Evolutionary conservation across 2,329 filamentous ascomycete species (phyloP).

Genomic region (Colletotrichum sp.): DNA sequence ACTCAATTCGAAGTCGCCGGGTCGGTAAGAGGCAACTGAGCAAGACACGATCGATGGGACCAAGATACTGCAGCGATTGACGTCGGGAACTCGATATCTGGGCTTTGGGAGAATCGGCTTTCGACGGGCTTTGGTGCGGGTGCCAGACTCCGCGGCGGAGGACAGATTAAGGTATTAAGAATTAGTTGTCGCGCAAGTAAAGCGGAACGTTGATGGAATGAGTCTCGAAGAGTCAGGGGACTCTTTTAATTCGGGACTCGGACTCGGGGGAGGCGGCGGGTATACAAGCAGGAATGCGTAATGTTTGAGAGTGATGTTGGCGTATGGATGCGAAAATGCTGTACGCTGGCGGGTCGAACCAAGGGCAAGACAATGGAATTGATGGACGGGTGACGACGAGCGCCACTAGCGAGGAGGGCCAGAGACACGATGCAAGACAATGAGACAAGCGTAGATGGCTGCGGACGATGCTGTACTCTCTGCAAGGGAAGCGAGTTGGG

Average conservation of each 20-base stretch:
- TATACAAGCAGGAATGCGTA: slow-evolving; percentile 17
- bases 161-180: slow-evolving; percentile 22
- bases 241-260: neutral
- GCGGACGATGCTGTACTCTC: neutral
- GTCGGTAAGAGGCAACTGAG: neutral
- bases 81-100: neutral
- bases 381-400: neutral
- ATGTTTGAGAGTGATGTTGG: slow-evolving; percentile 10
- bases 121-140: slow-evolving; percentile 3
- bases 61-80: neutral
- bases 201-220: neutral
- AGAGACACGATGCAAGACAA: slow-evolving; percentile 21
- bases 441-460: slow-evolving; percentile 10
- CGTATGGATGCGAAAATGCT: slow-evolving; percentile 8
- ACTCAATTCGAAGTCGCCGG: neutral
- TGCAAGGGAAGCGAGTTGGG: neutral
- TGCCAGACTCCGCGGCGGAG: slow-evolving; percentile 21
- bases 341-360: slow-evolving; percentile 17
- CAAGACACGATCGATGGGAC: neutral
- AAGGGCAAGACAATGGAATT: slow-evolving; percentile 16
- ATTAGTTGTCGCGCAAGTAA: slow-evolving; percentile 17
- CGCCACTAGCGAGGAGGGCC: slow-evolving; percentile 3
- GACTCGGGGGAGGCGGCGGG: neutral
- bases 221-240: neutral
- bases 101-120: neutral